Conservation (phyloP, 148 eudicot genomes). For the Chenopodium formosanum region DNA sequence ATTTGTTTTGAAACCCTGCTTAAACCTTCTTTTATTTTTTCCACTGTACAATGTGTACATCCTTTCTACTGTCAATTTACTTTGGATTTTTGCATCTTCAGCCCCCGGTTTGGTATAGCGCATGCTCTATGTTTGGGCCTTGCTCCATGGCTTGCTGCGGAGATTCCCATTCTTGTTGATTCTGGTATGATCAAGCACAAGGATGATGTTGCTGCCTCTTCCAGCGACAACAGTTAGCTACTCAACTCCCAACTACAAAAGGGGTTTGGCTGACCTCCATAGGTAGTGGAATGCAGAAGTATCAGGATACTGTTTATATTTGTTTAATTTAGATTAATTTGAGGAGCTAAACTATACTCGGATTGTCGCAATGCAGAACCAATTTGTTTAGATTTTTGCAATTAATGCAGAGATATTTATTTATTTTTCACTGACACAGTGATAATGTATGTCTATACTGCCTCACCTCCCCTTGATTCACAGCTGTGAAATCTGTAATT, state of each 20-base stretch:
- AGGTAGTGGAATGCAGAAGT: not conserved
- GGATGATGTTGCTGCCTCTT: slow-evolving; percentile 73
- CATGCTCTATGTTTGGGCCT: slow-evolving; percentile 97
- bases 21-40: not conserved
- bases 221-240: slow-evolving; percentile 51
- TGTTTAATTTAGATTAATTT: not conserved
- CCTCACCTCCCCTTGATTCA: not conserved
- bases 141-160: slow-evolving; percentile 99
- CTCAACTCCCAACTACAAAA: not conserved
- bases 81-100: slow-evolving; percentile 29
- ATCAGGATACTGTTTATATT: not conserved
- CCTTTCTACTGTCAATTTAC: not conserved
- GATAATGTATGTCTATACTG: not conserved
- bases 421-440: not conserved
- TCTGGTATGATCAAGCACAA: slow-evolving; percentile 98
- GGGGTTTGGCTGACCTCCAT: not conserved
- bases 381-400: not conserved
- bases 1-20: not conserved
- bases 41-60: not conserved
- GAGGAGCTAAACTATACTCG: not conserved
- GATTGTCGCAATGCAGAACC: not conserved
- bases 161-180: slow-evolving; percentile 92
- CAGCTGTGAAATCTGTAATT: no score
- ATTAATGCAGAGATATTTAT: not conserved
- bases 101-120: slow-evolving; percentile 97